Evolutionary conservation across 2,329 filamentous ascomycete genomes (phyloP).

Genomic region (Colletotrichum tamarilloi): DNA sequence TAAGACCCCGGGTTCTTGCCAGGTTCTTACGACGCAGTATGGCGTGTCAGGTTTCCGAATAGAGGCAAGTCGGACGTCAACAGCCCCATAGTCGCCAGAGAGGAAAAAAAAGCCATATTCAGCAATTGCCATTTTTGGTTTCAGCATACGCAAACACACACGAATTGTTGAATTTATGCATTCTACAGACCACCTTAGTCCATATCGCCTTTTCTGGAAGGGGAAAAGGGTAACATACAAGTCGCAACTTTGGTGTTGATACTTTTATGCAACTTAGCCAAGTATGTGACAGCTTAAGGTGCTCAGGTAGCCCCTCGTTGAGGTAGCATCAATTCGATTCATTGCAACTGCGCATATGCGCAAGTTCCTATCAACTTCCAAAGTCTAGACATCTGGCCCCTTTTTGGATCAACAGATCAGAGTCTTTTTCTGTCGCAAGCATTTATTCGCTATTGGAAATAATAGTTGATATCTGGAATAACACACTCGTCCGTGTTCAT

Average conservation of each 20-base stretch:
- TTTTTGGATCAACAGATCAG: too few species aligned
- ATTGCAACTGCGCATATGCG: too few species aligned
- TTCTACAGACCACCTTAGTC: too few species aligned
- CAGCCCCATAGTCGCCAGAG: neutral
- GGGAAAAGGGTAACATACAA: too few species aligned
- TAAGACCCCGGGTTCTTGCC: slow-evolving; percentile 10
- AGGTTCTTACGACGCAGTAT: slow-evolving; percentile 28
- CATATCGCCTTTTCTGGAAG: too few species aligned
- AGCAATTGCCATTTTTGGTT: neutral
- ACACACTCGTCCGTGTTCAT: neutral
- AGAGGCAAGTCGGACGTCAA: slow-evolving; percentile 27
- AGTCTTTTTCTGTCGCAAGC: too few species aligned
- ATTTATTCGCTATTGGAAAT: too few species aligned
- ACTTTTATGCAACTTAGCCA: neutral
- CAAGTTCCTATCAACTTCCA: too few species aligned
- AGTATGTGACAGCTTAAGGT: too few species aligned
- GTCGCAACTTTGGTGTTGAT: neutral
- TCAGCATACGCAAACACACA: neutral
- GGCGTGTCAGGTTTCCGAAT: slow-evolving; percentile 33
- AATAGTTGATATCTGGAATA: neutral
- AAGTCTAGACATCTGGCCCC: too few species aligned
- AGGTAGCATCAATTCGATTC: too few species aligned
- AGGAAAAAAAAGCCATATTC: neutral
- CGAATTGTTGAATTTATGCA: neutral
- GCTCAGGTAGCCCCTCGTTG: too few species aligned